These are phyloP conservation scores for Mycena vulgaris DNA, from an alignment of 768 basidiomycete genomes.

Conservation along the genomic window DNA sequence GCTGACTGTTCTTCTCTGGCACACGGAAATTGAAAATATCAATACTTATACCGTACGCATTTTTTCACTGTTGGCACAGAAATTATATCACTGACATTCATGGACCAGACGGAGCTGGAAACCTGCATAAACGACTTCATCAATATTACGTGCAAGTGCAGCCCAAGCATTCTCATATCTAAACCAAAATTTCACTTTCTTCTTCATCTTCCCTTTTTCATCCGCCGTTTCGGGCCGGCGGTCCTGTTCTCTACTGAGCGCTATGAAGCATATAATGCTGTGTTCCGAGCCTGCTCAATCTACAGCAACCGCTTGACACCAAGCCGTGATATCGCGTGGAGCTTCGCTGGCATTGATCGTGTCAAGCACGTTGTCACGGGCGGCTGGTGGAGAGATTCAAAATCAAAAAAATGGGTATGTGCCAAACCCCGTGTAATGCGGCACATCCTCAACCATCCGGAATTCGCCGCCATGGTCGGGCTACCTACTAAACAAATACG, in stretches of 20 bases:
- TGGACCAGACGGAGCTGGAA: constrained; percentile 19
- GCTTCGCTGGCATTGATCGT: too few species aligned
- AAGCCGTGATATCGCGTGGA: constrained; percentile 32
- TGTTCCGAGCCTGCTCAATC: constrained; percentile 34
- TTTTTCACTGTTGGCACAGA: neutral
- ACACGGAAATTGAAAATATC: constrained; percentile 42
- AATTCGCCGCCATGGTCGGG: neutral
- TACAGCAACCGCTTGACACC: constrained; percentile 36
- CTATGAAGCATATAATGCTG: constrained; percentile 44
- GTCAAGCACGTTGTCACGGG: neutral
- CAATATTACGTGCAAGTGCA: too few species aligned
- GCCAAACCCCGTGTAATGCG: neutral
- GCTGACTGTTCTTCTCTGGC: constrained; percentile 41
- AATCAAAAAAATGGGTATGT: constrained; percentile 29
- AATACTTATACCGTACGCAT: constrained; percentile 39
- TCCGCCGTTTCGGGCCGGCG: constrained; percentile 45
- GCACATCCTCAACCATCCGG: neutral
- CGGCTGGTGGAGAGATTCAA: constrained; percentile 16
- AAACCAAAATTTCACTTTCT: constrained; percentile 52
- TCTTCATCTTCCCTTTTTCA: constrained; percentile 44
- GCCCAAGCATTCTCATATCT: constrained; percentile 39
- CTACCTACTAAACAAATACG: neutral
- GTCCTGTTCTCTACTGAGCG: constrained; percentile 47
- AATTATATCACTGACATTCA: neutral
- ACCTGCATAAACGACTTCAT: constrained; percentile 38